Evolutionary conservation across 2,329 filamentous ascomycete genomes (phyloP).

Genomic region (Scytalidium lignicola): DNA sequence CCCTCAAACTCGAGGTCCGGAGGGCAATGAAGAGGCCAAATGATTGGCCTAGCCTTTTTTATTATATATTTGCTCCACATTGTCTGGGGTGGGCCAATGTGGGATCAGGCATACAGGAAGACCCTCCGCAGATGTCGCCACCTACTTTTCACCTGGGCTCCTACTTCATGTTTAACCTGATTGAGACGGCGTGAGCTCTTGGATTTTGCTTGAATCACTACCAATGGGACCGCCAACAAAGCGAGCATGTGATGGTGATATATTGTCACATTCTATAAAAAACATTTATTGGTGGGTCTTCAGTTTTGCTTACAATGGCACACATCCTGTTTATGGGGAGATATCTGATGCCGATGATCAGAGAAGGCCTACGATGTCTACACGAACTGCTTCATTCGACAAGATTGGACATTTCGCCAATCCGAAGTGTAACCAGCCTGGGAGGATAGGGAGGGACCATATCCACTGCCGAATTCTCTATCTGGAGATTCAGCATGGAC

Average conservation of each 20-base stretch:
- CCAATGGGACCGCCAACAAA: conserved; percentile 10
- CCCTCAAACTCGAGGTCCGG: conserved; percentile 32
- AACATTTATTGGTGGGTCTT: conserved; percentile 19
- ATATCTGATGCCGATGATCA: conserved; percentile 22
- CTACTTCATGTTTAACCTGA: conserved; percentile 23
- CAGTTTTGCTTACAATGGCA: conserved; percentile 23
- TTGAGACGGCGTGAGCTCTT: conserved; percentile 21
- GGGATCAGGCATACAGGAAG: neutral
- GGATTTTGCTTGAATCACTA: conserved; percentile 19
- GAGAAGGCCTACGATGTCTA: conserved; percentile 16
- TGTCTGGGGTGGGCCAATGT: neutral
- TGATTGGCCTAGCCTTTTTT: conserved; percentile 27
- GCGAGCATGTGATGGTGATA: conserved; percentile 18
- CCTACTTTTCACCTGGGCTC: conserved; percentile 12
- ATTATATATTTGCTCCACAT: neutral
- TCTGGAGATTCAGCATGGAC: conserved; percentile 12
- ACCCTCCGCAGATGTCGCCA: conserved; percentile 9
- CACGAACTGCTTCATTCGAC: neutral
- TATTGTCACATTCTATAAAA: conserved; percentile 13
- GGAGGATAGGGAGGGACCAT: conserved; percentile 28
- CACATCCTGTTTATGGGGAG: conserved; percentile 14
- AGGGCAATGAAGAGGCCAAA: conserved; percentile 42
- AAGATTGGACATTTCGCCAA: conserved; percentile 20
- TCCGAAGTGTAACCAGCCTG: conserved; percentile 21
- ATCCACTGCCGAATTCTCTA: conserved; percentile 18